Conservation (phyloP, 176 grass and related monocot species). For the Saccharum spontaneum region DNA sequence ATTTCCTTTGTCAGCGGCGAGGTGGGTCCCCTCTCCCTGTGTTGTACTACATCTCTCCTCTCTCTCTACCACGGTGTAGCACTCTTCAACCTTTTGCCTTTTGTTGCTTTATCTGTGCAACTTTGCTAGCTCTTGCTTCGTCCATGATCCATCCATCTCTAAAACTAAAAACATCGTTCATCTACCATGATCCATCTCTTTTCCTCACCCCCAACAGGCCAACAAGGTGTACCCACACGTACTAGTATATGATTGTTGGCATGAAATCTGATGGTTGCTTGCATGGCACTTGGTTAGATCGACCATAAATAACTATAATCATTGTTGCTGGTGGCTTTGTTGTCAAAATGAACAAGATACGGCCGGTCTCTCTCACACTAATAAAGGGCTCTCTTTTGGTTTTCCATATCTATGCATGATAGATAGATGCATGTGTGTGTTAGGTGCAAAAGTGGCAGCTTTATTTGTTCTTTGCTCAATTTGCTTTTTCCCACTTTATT, state of each 20-base stretch:
- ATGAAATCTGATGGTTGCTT: neutral
- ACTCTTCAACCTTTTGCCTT: slow-evolving; percentile 21
- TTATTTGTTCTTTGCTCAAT: neutral
- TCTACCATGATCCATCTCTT: neutral
- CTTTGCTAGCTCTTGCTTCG: neutral
- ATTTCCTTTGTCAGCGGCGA: slow-evolving; percentile 38
- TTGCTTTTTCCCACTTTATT: neutral
- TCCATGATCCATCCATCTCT: neutral
- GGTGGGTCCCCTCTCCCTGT: neutral
- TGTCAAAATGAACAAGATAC: neutral
- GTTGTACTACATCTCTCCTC: neutral
- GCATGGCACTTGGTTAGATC: neutral
- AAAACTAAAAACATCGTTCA: no score
- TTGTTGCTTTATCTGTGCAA: neutral
- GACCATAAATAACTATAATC: neutral
- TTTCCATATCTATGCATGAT: neutral
- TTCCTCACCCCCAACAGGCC: neutral
- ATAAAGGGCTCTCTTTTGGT: neutral
- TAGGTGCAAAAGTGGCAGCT: neutral
- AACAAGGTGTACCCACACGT: neutral
- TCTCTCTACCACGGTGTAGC: no score
- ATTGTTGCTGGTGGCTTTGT: neutral
- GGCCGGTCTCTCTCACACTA: neutral
- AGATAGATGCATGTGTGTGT: neutral
- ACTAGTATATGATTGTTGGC: neutral